Evolutionary conservation across 2,329 filamentous ascomycete genomes (phyloP), one percentile per base, ranked within the genome.

Genomic region (Colletotrichum scovillei): DNA sequence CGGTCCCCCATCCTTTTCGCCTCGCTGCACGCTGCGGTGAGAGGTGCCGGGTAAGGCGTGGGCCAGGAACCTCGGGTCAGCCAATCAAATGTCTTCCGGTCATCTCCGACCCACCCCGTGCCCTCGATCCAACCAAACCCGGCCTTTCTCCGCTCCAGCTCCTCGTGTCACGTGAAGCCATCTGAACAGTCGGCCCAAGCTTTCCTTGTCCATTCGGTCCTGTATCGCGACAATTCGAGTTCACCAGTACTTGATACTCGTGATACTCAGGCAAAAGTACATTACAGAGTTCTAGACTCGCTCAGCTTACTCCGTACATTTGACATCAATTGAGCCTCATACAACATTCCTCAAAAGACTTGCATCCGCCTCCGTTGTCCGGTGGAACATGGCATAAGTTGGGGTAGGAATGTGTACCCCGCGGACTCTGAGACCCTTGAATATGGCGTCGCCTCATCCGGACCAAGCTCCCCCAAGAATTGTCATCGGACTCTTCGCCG

Each of bases 1-100:
- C n/a, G 62, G 62, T 35, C 35, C 62, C 62, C 52, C 52, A 53
- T 35, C n/a, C 32, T 35, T 46, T 26, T 52, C 8, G 22, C 62
- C 28, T 55, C 62, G 60, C 46, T 52, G 12, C 46, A 24, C 52
- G 46, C 28, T 35, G n/a, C 28, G 49, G 46, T 53, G 46, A 16
- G 59, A 38, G 58, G 22, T 63, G 22, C 46, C 49, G 46, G 46
- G 62, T 55, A 53, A 35, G 49, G 62, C 62, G 30, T 55, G 62
- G 42, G 26, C 62, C 46, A 64, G 7, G n/a, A 35, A 26, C 62
- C 12, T 22, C 19, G 8, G 3, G n/a, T n/a, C 16, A 22, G 19
- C 62, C 62, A 64, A 64, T 55, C 46, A 38, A n/a, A 8, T 14
- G 24, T 42, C 14, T 7, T 14, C 12, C 28, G 8, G 2, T 30